Base-by-base conservation (phyloP, 2,329 filamentous ascomycete species). In the Penicillium sp. region DNA sequence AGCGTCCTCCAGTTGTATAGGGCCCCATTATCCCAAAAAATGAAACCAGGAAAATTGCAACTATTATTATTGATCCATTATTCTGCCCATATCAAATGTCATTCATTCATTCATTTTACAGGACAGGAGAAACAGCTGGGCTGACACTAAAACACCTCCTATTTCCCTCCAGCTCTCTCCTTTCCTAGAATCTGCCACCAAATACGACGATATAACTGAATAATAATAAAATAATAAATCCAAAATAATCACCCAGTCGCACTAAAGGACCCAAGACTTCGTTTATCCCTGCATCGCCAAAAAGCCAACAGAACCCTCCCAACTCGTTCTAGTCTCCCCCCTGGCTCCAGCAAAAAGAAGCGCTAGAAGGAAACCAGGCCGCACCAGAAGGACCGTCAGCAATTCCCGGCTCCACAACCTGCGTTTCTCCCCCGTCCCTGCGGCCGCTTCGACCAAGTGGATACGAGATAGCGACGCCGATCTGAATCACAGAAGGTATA, bases 351-450 rank as follows among this genome's bases (percentile, higher is more conserved):
- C 64, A 28, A 22, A 15, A 67, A 70, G 69, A 68, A 63, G 64
- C 69, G 68, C 68, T 67, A 70, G 67, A 70, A 69, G 68, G 70
- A 71, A 73, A 73, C 66, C 63, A 68, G 71, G 66, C 70, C 67
- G 71, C 73, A 71, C 71, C 68, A 75, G 72, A 76, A 72, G 64
- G 70, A 68, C 70, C 68, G 67, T 72, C 69, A 73, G 68, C 65
- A 65, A 53, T 53, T 53, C 54, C 55, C 65, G 72, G 72, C 69
- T 74, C 73, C 72, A 74, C 73, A 74, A 69, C 70, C 67, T 75
- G 67, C 68, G 53, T 60, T 68, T 71, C 35, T 69, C 66, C 72
- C 72, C 71, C 73, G 67, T 69, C 66, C 61, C 62, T 70, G 68
- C 65, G 60, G 44, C 40, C 55, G 53, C 69, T 66, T 66, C 66